phyloP scores from a whole-genome alignment of 2,329 filamentous ascomycete genomes.

The Aphanocladium album region DNA sequence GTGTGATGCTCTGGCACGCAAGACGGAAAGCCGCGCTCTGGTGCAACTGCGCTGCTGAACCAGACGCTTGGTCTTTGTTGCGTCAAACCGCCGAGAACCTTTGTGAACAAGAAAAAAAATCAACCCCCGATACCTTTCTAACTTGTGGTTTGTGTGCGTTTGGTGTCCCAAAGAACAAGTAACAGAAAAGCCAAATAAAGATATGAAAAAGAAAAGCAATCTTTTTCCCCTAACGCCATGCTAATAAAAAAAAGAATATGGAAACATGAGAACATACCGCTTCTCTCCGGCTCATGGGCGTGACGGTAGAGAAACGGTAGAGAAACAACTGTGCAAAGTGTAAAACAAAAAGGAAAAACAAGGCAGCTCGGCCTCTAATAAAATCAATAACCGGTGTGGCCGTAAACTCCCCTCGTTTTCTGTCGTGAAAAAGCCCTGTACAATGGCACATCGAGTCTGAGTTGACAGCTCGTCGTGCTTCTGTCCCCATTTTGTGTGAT shows the following conservation, averaged over 20 bases:
- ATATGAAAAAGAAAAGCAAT: conserved; percentile 2
- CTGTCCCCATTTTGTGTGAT: not conserved
- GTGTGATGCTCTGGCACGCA: no score
- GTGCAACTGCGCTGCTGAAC: no score
- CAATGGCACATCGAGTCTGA: conserved; percentile 16
- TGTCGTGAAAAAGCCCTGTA: conserved; percentile 27
- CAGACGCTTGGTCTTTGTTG: not conserved
- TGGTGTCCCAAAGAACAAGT: not conserved
- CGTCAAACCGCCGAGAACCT: not conserved
- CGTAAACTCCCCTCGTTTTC: conserved; percentile 19
- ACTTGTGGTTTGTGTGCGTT: not conserved
- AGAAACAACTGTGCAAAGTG: not conserved
- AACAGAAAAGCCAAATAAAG: conserved; percentile 12
- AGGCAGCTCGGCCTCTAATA: not conserved
- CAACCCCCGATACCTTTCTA: no score
- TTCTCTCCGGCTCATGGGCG: not conserved
- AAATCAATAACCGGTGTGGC: conserved; percentile 11
- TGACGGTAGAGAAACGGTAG: not conserved
- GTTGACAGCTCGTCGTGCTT: not conserved
- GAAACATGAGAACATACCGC: not conserved
- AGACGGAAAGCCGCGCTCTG: no score
- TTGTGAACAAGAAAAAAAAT: conserved; percentile 13
- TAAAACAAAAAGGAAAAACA: not conserved
- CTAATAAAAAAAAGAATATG: conserved; percentile 16
- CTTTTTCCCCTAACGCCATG: conserved; percentile 29